Evolutionary conservation across 2,329 filamentous ascomycete genomes (phyloP), one percentile per base, ranked within the genome.

Genomic region (Ophiocordyceps camponoti-floridani): DNA sequence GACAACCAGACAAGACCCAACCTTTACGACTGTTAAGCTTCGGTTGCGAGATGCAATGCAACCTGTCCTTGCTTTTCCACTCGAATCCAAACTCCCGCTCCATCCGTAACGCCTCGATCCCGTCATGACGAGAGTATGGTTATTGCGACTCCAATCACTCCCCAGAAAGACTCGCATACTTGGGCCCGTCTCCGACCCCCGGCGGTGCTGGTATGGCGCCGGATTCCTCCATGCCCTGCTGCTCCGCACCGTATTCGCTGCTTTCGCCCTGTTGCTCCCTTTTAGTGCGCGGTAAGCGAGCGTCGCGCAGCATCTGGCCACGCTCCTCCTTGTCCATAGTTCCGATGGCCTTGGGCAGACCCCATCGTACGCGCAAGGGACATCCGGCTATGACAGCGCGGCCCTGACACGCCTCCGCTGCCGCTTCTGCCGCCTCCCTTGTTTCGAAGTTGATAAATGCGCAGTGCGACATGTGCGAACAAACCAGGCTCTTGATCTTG

Each of bases 391-490:
- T 84, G 7, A 96, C 77, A 0, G 87, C 86, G 49, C 82, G 83
- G 6, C 93, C 91, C 60, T 94, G 82, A 53, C 86, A 89, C 18
- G 84, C 77, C 31, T 77, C 77, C 0, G 91, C 85, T 0, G 93
- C 93, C 47, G 74, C 79, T 63, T 98, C 91, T 0, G 93, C 91
- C 1, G 75, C 82, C 49, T 85, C 78, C 46, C 91, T 75, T 3
- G 82, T 84, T 53, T 87, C 79, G 59, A 86, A 98, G 64, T 98
- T 98, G 64, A 98, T 71, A 58, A 96, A 98, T 1, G 91, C 91
- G 60, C 88, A 96, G 58, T 96, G 91, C 14, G 89, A 89, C 67
- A 94, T 87, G 65, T 98, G 91, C 7, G 88, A 95, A 62, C 91
- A 96, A 35, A 98, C 82, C 14, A 98, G 67, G 26, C 87, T 95